Base-by-base conservation (phyloP, 177 flowering plant species). In the Tripterygium wilfordii region DNA sequence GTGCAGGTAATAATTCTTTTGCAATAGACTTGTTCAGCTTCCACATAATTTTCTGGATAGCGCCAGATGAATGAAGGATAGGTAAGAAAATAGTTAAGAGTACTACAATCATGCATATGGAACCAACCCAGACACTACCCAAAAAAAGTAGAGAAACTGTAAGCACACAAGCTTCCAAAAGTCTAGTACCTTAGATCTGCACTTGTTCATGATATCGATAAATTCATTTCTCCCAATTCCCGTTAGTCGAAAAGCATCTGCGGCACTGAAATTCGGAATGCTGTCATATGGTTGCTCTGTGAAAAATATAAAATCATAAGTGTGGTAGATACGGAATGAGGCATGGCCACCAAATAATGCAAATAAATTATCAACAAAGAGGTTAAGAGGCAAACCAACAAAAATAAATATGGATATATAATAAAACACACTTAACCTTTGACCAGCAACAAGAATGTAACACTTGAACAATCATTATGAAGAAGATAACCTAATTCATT, bases 241-340 rank as follows among this genome's bases (percentile, higher is more conserved):
- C 28, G 97, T 89, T 20, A 92, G 80, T 45, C 99, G 76, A 60
- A 89, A 71, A 25, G 95, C 91, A 78, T 92, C 99, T 17, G 97
- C 99, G 30, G 99, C 99, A 67, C 95, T 92, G 62, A 92, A 92
- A 67, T 92, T 92, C n/a, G 99, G 99, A 40, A 92, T 92, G 76
- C 99, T 92, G 65, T 89, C 99, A 65, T 92, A 92, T 38, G 99
- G 97, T 79, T 92, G 97, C 71, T 92, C 99, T 92, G 96, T 67
- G 66, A 45, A 48, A 14, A 58, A 61, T 28, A 44, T 4, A 26
- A 44, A 2, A 20, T 39, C 54, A 48, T 39, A 23, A 41, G 48
- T 47, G 21, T 54, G 57, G 32, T 30, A 22, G 29, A 49, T 14
- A n/a, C n/a, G n/a, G n/a, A n/a, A n/a, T n/a, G n/a, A n/a, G n/a